Conservation (phyloP, 306 rosid species). For the Chamaecrista fasciculata region DNA sequence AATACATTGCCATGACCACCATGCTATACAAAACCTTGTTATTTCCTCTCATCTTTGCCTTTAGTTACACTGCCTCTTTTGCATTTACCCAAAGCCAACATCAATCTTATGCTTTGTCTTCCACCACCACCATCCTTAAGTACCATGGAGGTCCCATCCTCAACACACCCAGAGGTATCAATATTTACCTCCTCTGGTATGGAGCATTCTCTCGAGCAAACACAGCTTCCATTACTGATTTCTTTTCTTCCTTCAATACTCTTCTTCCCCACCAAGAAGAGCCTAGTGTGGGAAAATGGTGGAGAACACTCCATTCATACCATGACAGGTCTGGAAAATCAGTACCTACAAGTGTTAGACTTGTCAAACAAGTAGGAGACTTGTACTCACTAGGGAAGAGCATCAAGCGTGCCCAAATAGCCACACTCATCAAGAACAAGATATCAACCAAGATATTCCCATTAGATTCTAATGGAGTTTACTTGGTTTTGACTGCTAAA, state of each 20-base stretch:
- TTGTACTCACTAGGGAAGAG: conserved; percentile 26
- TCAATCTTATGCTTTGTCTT: conserved; percentile 8
- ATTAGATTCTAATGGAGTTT: conserved; percentile 27
- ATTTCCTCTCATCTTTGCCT: conserved; percentile 22
- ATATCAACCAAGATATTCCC: conserved; percentile 27
- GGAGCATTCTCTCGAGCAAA: conserved; percentile 24
- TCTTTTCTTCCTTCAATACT: conserved; percentile 32
- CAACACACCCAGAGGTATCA: conserved; percentile 15
- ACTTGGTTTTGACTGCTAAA: conserved; percentile 34
- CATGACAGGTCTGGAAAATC: conserved; percentile 31
- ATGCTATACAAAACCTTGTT: background rate
- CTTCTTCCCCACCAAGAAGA: background rate
- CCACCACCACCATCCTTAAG: conserved; percentile 7
- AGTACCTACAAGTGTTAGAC: conserved; percentile 10
- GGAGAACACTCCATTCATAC: conserved; percentile 31
- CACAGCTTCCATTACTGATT: conserved; percentile 19
- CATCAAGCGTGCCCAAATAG: conserved; percentile 33
- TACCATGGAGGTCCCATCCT: conserved; percentile 43
- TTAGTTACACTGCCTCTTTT: conserved; percentile 24
- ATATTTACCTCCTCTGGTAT: conserved; percentile 34
- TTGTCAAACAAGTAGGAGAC: conserved; percentile 28
- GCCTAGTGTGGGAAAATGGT: conserved; percentile 30
- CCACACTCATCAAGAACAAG: conserved; percentile 17
- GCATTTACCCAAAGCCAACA: conserved; percentile 2
- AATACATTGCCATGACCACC: conserved; percentile 17